Percentiles rank a stretch among this genome's conserved stretches.
phyloP scores from a whole-genome alignment of 2,329 filamentous ascomycete genomes.

The Zymoseptoria ardabiliae region DNA sequence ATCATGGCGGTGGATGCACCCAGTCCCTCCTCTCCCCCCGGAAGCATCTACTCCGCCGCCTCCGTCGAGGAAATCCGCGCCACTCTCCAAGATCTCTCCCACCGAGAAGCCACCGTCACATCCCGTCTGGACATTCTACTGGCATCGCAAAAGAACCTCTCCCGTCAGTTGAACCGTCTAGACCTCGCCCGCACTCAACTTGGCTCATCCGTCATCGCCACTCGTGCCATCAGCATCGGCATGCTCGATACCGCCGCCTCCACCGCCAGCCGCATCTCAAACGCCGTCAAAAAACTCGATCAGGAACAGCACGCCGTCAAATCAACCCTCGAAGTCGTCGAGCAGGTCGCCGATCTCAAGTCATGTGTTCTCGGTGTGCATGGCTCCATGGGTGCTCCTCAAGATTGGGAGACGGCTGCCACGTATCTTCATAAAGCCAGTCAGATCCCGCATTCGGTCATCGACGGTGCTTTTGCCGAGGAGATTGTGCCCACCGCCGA shows the following conservation, averaged over 20 bases:
- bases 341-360: constrained; percentile 94
- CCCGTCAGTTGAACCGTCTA: constrained; percentile 76
- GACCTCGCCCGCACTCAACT: constrained; percentile 85
- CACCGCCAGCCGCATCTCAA: constrained; percentile 78
- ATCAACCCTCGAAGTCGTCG: constrained; percentile 82
- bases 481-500: constrained; percentile 92
- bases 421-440: constrained; percentile 78
- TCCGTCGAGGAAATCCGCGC: constrained; percentile 73
- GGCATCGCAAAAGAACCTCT: constrained; percentile 76
- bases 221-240: constrained; percentile 75
- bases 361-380: constrained; percentile 90
- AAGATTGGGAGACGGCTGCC: constrained; percentile 97
- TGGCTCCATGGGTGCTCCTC: constrained; percentile 92
- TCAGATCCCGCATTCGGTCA: constrained; percentile 70
- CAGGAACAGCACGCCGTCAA: constrained; percentile 87
- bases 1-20: neutral
- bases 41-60: constrained; percentile 57
- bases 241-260: constrained; percentile 83
- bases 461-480: constrained; percentile 78
- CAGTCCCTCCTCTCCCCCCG: neutral
- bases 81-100: constrained; percentile 66
- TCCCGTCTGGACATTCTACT: constrained; percentile 68
- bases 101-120: constrained; percentile 67
- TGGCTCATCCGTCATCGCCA: constrained; percentile 76
- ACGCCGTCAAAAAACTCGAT: constrained; percentile 79